Evolutionary conservation across 192 early-diverging fungal genomes (phyloP), one percentile per base, ranked within the genome.

Genomic region (Dimargaris cristalligena): DNA sequence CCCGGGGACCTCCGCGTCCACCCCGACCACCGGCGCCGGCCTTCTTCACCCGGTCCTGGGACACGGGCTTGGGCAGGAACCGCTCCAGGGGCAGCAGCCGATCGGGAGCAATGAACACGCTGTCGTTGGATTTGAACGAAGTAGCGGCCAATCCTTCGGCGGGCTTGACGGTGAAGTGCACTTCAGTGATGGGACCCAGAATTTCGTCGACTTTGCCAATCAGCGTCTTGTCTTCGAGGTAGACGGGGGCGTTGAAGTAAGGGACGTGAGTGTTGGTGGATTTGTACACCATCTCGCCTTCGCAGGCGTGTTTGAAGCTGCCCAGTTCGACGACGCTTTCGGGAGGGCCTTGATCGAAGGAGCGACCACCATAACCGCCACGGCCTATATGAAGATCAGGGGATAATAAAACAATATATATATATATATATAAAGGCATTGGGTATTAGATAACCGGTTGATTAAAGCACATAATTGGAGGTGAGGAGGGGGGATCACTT

Each of bases 181-280:
- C 89, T 67, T 99, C 89, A 75, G 92, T 96, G 71, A 99, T 80
- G 34, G 93, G 92, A 14, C 95, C 95, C 32, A 99, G 78, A 62
- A 99, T 96, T 71, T 99, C 95, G 61, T 99, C 95, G 4, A 99
- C 93, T 67, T 99, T 96, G 65, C 95, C 95, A 65, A 99, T 95
- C 72, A 91, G 91, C 55, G 85, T 87, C 80, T 99, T 99, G 80
- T 96, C 94, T 67, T 96, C 89, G 33, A 94, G 79, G 77, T 83
- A 99, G 60, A 99, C 93, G 47, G 95, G 93, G 1, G 95, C 95
- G 67, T 96, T 99, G 79, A 99, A 99, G 76, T 94, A 99, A 26
- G 95, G 95, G 64, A 99, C 86, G 71, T 98, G 88, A 49, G 73
- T 61, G 73, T 87, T 91, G 59, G 82, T 85, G 30, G 87, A 90